Evolutionary conservation across 805 yeast genomes (phyloP).

Genomic region (Candida maris): DNA sequence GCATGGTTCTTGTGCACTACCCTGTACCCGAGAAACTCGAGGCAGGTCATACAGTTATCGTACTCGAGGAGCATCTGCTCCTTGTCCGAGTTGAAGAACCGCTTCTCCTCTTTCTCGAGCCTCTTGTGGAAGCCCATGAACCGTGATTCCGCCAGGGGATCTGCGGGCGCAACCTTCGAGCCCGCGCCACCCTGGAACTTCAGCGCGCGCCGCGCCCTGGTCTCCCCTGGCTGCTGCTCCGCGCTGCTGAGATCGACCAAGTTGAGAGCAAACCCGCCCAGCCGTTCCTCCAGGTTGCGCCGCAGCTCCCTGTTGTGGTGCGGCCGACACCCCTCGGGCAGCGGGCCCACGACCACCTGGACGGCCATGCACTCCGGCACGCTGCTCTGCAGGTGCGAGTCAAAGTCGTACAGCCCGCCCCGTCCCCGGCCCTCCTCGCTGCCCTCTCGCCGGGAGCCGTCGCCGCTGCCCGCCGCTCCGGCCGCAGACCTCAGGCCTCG

Average conservation of each 20-base stretch:
- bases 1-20: constrained; percentile 12
- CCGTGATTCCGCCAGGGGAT: constrained; percentile 45
- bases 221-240: constrained; percentile 2
- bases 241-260: constrained; percentile 17
- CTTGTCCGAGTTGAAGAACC: constrained; percentile 53
- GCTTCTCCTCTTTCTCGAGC: constrained; percentile 62
- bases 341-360: constrained; percentile 15
- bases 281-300: constrained; percentile 8
- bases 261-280: constrained; percentile 15
- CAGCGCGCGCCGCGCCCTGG: background rate
- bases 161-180: constrained; percentile 18
- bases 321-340: constrained; percentile 7
- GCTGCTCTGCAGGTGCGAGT: constrained; percentile 20
- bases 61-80: constrained; percentile 52
- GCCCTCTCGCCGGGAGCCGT: background rate
- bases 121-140: constrained; percentile 50
- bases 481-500: too few relatives aligned
- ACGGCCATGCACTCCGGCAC: constrained; percentile 27
- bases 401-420: constrained; percentile 36
- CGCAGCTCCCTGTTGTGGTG: constrained; percentile 17
- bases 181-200: background rate
- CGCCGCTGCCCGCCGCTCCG: constrained; percentile 1
- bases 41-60: constrained; percentile 47
- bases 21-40: constrained; percentile 32
- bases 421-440: constrained; percentile 3